Conservation (phyloP, 148 eudicot species). For the Beta vulgaris region DNA sequence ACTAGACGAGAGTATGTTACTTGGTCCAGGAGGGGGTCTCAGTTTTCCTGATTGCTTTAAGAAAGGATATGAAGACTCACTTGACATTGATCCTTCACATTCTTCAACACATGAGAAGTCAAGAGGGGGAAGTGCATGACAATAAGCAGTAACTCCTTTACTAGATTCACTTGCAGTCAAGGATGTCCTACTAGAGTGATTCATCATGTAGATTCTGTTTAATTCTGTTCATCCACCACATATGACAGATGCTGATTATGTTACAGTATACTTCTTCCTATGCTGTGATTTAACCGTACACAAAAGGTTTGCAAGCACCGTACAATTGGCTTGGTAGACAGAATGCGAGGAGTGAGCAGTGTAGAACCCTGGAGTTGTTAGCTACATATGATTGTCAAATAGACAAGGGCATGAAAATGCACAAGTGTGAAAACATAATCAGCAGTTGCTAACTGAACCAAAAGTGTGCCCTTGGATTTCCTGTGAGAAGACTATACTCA, state of each 20-base stretch:
- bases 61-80: slow-evolving; percentile 27
- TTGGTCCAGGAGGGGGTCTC: slow-evolving; percentile 17
- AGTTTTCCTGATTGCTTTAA: slow-evolving; percentile 20
- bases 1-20: slow-evolving; percentile 18
- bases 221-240: slow-evolving; percentile 4
- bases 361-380: neutral
- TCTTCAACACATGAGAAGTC: slow-evolving; percentile 15
- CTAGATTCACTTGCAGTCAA: slow-evolving; percentile 12
- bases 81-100: slow-evolving; percentile 21
- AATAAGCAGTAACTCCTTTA: slow-evolving; percentile 20
- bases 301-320: neutral
- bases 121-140: slow-evolving; percentile 12
- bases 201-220: slow-evolving; percentile 23
- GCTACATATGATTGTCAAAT: slow-evolving; percentile 7
- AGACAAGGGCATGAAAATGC: neutral
- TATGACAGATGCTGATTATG: no score
- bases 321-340: slow-evolving; percentile 6
- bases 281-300: neutral
- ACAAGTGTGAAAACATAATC: neutral
- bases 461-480: neutral
- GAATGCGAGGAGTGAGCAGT: slow-evolving; percentile 12
- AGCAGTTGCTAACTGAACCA: neutral
- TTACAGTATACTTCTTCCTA: neutral
- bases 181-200: slow-evolving; percentile 18
- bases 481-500: neutral